Percentiles rank a stretch among this genome's conserved stretches.
Evolutionary conservation across 768 basidiomycete species (phyloP).

Genomic region (Collybia sordida): DNA sequence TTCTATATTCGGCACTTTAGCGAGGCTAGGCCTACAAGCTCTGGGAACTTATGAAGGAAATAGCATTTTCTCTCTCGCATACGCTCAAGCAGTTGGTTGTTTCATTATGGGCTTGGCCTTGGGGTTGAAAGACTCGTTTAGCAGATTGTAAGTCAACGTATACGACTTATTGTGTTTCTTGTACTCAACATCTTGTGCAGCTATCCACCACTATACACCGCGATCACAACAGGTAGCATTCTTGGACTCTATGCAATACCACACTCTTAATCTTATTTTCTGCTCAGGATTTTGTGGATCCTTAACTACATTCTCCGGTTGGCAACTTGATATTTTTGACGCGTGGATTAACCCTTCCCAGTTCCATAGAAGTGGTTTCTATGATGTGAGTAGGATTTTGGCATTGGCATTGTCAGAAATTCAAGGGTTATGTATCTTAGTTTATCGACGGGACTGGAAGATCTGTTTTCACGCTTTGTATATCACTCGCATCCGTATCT

Average conservation of each 20-base stretch:
- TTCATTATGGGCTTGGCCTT: constrained; percentile 86
- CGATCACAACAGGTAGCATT: constrained; percentile 74
- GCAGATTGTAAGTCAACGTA: constrained; percentile 61
- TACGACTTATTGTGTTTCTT: neutral
- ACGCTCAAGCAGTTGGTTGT: constrained; percentile 87
- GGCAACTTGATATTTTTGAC: constrained; percentile 87
- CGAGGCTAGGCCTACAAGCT: constrained; percentile 75
- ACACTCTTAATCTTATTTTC: neutral
- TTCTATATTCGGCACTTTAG: constrained; percentile 84
- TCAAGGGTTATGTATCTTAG: constrained; percentile 38
- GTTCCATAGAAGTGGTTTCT: constrained; percentile 60
- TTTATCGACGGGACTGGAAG: constrained; percentile 85
- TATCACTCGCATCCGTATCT: constrained; percentile 73
- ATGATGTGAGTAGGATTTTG: constrained; percentile 54
- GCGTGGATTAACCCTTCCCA: constrained; percentile 76
- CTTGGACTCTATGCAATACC: neutral
- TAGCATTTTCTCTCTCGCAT: constrained; percentile 80
- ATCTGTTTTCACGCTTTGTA: constrained; percentile 72
- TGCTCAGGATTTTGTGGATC: constrained; percentile 92
- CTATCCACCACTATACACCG: constrained; percentile 86
- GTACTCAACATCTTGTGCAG: constrained; percentile 35
- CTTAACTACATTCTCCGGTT: constrained; percentile 93
- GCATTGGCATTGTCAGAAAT: neutral
- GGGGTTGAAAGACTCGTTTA: constrained; percentile 69
- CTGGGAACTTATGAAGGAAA: constrained; percentile 72